phyloP scores from a whole-genome alignment of 1,284 basidiomycete species.

The Cystobasidium pallidum region DNA sequence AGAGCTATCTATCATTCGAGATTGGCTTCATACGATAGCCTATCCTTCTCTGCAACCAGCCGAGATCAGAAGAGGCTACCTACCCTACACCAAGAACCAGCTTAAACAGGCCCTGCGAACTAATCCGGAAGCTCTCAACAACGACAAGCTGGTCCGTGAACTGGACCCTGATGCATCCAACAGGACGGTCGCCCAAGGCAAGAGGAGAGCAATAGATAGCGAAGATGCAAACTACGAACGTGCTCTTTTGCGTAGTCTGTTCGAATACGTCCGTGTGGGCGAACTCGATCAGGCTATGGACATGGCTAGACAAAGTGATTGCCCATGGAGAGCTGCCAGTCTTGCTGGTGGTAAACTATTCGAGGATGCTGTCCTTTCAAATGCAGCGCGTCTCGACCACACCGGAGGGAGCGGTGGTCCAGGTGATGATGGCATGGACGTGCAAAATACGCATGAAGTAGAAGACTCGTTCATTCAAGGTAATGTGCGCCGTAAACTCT shows the following conservation, averaged over 20 bases:
- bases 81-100: constrained; percentile 76
- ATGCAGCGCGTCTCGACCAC: neutral
- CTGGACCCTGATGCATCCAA: constrained; percentile 77
- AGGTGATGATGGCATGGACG: constrained; percentile 26
- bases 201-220: constrained; percentile 33
- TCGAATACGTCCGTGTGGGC: constrained; percentile 77
- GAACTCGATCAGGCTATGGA: constrained; percentile 79
- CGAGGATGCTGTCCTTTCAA: constrained; percentile 66
- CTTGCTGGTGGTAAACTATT: constrained; percentile 78
- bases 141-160: constrained; percentile 61
- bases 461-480: constrained; percentile 75
- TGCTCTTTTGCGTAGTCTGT: constrained; percentile 71
- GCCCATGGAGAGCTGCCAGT: constrained; percentile 88
- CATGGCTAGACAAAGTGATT: constrained; percentile 77
- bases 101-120: constrained; percentile 68
- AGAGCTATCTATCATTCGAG: constrained; percentile 74
- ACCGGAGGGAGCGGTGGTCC: neutral
- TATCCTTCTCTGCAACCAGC: constrained; percentile 61
- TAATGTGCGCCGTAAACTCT: constrained; percentile 72
- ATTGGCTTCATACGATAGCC: constrained; percentile 71
- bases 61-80: constrained; percentile 75
- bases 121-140: constrained; percentile 56
- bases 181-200: constrained; percentile 64
- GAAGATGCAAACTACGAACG: constrained; percentile 69
- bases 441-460: constrained; percentile 57